A percentile compares a stretch with the other conserved stretches of the same genome.
Conservation (phyloP, 371 early-diverging fungal genomes). For the Mucor piriformis region DNA sequence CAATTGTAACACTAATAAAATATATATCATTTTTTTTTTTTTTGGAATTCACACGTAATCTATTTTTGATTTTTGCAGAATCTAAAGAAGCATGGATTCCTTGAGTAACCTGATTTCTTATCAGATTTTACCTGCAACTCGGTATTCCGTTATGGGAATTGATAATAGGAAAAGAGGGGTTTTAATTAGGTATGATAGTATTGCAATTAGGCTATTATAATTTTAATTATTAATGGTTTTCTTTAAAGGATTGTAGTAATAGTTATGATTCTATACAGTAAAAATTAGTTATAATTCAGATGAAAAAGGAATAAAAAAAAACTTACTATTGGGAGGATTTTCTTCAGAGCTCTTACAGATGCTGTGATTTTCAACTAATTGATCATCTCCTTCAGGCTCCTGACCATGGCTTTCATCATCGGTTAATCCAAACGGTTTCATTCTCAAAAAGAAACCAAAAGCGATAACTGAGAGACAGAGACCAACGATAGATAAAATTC, state of each 20-base stretch:
- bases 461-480: slow-evolving; percentile 30
- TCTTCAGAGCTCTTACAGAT: neutral
- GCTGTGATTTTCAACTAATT: slow-evolving; percentile 4
- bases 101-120: too few relatives aligned
- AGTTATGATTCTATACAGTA: neutral
- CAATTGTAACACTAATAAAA: too few relatives aligned
- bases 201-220: too few relatives aligned
- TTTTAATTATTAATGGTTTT: too few relatives aligned
- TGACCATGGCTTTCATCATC: slow-evolving; percentile 13
- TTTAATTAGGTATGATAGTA: too few relatives aligned
- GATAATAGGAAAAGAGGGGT: too few relatives aligned
- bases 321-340: neutral
- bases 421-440: slow-evolving; percentile 37
- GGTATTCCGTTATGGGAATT: too few relatives aligned
- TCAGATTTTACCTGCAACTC: too few relatives aligned
- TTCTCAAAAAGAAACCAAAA: slow-evolving; percentile 32
- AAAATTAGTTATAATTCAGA: neutral
- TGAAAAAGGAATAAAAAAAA: neutral
- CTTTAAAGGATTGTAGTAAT: too few relatives aligned
- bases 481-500: slow-evolving; percentile 32
- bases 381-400: neutral
- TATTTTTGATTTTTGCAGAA: too few relatives aligned
- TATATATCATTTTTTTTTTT: too few relatives aligned
- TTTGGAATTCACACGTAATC: too few relatives aligned
- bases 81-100: neutral